Percentiles rank a stretch among this genome's conserved stretches.
phyloP scores from a whole-genome alignment of 345 rosid genomes.

The Raphanus raphanistrum region DNA sequence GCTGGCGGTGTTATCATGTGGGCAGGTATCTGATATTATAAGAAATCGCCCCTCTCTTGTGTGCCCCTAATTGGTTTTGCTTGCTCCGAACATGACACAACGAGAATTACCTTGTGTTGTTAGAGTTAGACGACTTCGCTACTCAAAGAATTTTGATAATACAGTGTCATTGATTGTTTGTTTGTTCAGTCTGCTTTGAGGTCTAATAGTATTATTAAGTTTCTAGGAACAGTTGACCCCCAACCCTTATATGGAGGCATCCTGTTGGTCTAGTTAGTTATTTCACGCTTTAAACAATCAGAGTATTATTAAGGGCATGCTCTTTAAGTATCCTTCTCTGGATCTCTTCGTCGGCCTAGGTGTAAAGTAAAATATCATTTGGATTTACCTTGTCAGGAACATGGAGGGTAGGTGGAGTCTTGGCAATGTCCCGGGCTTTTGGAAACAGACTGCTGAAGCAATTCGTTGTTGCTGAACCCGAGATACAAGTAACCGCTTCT shows the following conservation, averaged over 20 bases:
- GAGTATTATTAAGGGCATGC: neutral
- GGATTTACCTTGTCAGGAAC: slow-evolving; percentile 59
- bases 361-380: neutral
- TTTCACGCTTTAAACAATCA: slow-evolving; percentile 7
- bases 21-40: slow-evolving; percentile 69
- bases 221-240: neutral
- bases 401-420: slow-evolving; percentile 99
- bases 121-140: neutral
- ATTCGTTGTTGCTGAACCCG: slow-evolving; percentile 97
- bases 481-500: slow-evolving; percentile 74
- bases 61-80: slow-evolving; percentile 6
- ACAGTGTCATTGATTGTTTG: neutral
- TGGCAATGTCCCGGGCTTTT: slow-evolving; percentile 98
- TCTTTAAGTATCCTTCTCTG: neutral
- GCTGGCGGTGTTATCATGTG: slow-evolving; percentile 98
- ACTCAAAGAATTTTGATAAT: neutral
- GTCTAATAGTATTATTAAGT: slow-evolving; percentile 1
- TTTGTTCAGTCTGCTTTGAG: neutral
- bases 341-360: slow-evolving; percentile 38
- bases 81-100: slow-evolving; percentile 8
- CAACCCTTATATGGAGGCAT: neutral
- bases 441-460: slow-evolving; percentile 99
- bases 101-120: neutral
- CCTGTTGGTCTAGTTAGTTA: neutral
- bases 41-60: neutral